These are phyloP conservation scores for Tetracladium marchalianum DNA, from an alignment of 495 filamentous ascomycete genomes.

Conservation along the genomic window DNA sequence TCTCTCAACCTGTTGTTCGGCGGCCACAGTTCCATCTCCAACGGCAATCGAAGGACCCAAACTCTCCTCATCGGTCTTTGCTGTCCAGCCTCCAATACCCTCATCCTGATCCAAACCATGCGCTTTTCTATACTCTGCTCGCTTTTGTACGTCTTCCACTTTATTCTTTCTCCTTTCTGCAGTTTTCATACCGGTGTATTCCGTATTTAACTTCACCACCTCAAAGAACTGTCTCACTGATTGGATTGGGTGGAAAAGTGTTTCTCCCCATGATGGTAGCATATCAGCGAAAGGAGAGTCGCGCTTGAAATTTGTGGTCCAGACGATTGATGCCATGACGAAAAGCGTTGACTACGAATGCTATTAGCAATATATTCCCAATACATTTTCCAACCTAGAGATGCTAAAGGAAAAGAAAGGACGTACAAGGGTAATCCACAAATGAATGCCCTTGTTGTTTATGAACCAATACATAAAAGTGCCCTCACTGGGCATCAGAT, in stretches of 20 bases:
- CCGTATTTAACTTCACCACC: constrained; percentile 60
- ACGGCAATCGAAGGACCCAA: constrained; percentile 18
- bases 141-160: constrained; percentile 72
- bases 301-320: constrained; percentile 57
- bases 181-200: constrained; percentile 49
- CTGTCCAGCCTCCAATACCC: constrained; percentile 33
- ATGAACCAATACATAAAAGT: constrained; percentile 70
- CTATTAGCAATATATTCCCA: neutral
- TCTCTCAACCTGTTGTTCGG: constrained; percentile 24
- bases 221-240: constrained; percentile 47
- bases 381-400: neutral
- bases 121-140: constrained; percentile 66
- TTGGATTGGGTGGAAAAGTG: constrained; percentile 52
- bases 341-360: constrained; percentile 59
- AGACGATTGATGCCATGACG: constrained; percentile 55
- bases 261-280: constrained; percentile 50
- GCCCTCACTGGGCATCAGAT: constrained; percentile 67
- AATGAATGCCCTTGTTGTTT: constrained; percentile 60
- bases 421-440: constrained; percentile 68
- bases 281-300: constrained; percentile 64
- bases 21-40: constrained; percentile 16
- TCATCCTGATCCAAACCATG: constrained; percentile 61
- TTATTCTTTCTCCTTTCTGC: constrained; percentile 54
- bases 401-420: neutral
- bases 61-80: constrained; percentile 26